phyloP scores from a whole-genome alignment of 164 flowering plant species.

The Vitis riparia region DNA sequence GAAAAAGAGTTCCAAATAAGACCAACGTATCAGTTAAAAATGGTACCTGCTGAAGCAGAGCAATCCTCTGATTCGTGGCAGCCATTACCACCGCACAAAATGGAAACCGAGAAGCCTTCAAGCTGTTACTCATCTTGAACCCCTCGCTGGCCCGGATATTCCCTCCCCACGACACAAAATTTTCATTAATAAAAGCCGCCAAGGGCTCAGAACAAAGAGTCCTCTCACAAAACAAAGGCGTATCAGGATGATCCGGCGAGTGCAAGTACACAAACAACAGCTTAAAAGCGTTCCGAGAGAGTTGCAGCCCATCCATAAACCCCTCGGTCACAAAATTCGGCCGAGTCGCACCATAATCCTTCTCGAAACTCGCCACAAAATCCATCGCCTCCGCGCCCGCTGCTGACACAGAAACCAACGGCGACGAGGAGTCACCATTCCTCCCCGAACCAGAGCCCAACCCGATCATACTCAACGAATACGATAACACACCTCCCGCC shows the following conservation, averaged over 20 bases:
- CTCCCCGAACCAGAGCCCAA: slow-evolving; percentile 33
- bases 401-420: slow-evolving; percentile 51
- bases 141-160: slow-evolving; percentile 91
- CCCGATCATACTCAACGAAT: slow-evolving; percentile 64
- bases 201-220: slow-evolving; percentile 68
- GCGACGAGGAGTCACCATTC: slow-evolving; percentile 37
- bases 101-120: slow-evolving; percentile 90
- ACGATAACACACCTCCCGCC: slow-evolving; percentile 75
- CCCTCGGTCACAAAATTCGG: slow-evolving; percentile 78
- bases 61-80: slow-evolving; percentile 86
- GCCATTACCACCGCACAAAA: slow-evolving; percentile 95
- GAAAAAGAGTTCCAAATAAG: background rate
- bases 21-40: background rate
- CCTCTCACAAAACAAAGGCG: slow-evolving; percentile 67
- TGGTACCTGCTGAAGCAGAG: slow-evolving; percentile 87
- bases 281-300: slow-evolving; percentile 70
- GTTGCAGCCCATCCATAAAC: slow-evolving; percentile 89
- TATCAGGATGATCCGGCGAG: slow-evolving; percentile 94
- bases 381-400: slow-evolving; percentile 67
- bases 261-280: slow-evolving; percentile 89
- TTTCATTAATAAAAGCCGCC: slow-evolving; percentile 79
- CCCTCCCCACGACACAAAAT: slow-evolving; percentile 95
- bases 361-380: slow-evolving; percentile 71
- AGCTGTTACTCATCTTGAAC: slow-evolving; percentile 97
- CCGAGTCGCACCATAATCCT: slow-evolving; percentile 59